phyloP scores from a whole-genome alignment of 2,329 filamentous ascomycete species.

The Hypoxylon sp. region DNA sequence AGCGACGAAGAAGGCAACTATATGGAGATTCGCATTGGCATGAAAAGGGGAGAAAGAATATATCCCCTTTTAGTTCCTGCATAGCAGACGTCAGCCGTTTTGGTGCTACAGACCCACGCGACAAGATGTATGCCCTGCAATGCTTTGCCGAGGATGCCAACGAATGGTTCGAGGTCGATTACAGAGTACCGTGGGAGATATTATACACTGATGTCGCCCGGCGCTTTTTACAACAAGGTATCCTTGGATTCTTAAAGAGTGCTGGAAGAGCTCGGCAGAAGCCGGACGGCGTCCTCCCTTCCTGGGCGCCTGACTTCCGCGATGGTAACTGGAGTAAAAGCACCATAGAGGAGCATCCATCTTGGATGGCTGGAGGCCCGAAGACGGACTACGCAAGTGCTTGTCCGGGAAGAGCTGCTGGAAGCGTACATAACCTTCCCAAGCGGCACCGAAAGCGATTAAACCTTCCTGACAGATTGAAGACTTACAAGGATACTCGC shows the following conservation, averaged over 20 bases:
- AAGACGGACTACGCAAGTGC: conserved; percentile 1
- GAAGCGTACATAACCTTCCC: conserved; percentile 17
- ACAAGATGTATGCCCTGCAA: conserved; percentile 46
- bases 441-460: conserved; percentile 22
- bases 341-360: conserved; percentile 20
- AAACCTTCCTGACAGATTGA: conserved; percentile 35
- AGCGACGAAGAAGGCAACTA: conserved; percentile 36
- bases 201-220: conserved; percentile 43
- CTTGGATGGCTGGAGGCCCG: conserved; percentile 29
- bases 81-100: conserved; percentile 35
- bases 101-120: conserved; percentile 47
- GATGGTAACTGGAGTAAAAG: conserved; percentile 10
- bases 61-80: conserved; percentile 2
- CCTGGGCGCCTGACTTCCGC: conserved; percentile 44
- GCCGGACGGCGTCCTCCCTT: conserved; percentile 39
- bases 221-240: conserved; percentile 37
- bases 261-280: conserved; percentile 43
- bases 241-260: conserved; percentile 39
- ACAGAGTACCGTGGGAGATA: conserved; percentile 46
- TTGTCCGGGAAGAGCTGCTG: conserved; percentile 3
- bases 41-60: neutral
- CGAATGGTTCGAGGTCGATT: conserved; percentile 47
- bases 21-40: conserved; percentile 33
- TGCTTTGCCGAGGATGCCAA: conserved; percentile 41
- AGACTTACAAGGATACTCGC: conserved; percentile 31